Base-by-base conservation (phyloP, 164 flowering plant species). In the Buxus sempervirens region DNA sequence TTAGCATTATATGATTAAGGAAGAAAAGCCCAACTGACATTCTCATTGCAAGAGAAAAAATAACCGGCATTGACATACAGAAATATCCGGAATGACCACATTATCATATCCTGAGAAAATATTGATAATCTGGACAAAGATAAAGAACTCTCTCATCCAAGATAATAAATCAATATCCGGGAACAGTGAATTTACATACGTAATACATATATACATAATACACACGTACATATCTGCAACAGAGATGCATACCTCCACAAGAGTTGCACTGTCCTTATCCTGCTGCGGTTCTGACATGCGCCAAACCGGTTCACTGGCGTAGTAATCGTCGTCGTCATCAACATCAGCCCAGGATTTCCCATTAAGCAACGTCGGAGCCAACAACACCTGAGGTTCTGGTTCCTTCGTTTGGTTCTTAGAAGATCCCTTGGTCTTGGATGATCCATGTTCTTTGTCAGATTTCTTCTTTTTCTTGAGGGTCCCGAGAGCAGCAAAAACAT, bases 271-370 rank as follows among this genome's bases (percentile, higher is more conserved):
- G 19, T 79, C 89, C 69, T 83, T 68, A 18, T n/a, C 65, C 64
- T 74, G 63, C 49, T 75, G 71, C 24, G 65, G 64, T 42, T 76
- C 80, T 19, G 79, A 61, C n/a, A 78, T 23, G 53, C 78, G 83
- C 93, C 90, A 88, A 48, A 70, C 78, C 2, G 84, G 20, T 64
- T 59, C 83, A 16, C 95, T 84, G 36, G 87, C 88, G 60, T 78
- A 89, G 67, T 88, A 91, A 72, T 94, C 96, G 42, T 90, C 98
- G 69, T 90, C 96, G 21, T 90, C 96, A 48, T 89, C 96, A 19
- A 88, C 93, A 76, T 94, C 98, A 9, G 97, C 98, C 98, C 98
- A 91, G 0, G 91, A 86, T 62, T 87, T 88, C 19, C 62, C 76
- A 3, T 74, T 85, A 56, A 94, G 73, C 1, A 90, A 91, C 12